These are phyloP conservation scores for Phlebiopsis gigantea DNA, from an alignment of 768 basidiomycete genomes.

Conservation along the genomic window DNA sequence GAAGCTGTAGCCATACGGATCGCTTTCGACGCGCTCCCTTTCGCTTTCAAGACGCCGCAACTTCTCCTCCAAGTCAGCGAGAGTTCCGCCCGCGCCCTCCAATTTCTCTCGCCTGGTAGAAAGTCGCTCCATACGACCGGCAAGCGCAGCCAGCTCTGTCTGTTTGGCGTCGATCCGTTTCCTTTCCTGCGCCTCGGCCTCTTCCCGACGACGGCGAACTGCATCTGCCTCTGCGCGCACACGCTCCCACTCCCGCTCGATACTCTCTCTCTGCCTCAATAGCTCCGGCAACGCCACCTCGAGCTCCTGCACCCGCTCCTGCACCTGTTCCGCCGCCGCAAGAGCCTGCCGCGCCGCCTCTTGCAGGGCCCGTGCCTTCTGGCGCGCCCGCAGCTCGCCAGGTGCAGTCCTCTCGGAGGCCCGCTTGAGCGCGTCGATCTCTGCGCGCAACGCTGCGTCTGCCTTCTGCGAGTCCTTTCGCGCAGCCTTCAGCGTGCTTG, in stretches of 20 bases:
- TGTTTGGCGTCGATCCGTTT: conserved; percentile 52
- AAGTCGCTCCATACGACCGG: conserved; percentile 64
- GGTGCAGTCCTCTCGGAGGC: conserved; percentile 75
- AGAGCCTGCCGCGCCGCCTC: conserved; percentile 78
- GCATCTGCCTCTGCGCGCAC: conserved; percentile 42
- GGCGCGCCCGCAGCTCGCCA: conserved; percentile 74
- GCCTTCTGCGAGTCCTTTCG: conserved; percentile 81
- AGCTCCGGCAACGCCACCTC: conserved; percentile 37
- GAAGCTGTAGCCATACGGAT: conserved; percentile 24
- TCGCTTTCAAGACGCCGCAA: conserved; percentile 57
- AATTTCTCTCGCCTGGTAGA: conserved; percentile 61
- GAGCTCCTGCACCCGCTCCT: conserved; percentile 34
- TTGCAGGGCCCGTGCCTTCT: conserved; percentile 83
- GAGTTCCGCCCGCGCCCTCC: conserved; percentile 38
- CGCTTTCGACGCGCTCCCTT: conserved; percentile 33
- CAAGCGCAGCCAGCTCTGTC: conserved; percentile 50
- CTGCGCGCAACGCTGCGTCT: conserved; percentile 72
- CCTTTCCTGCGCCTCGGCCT: conserved; percentile 43
- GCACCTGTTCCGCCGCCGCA: conserved; percentile 40
- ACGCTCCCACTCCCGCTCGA: conserved; percentile 37
- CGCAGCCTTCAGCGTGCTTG: conserved; percentile 66
- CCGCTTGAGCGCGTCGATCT: conserved; percentile 81
- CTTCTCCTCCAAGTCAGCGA: conserved; percentile 67
- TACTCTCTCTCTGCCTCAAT: conserved; percentile 36
- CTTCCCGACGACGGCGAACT: conserved; percentile 40